phyloP scores from a whole-genome alignment of 2,329 filamentous ascomycete genomes.

The Cercospora sp. region DNA sequence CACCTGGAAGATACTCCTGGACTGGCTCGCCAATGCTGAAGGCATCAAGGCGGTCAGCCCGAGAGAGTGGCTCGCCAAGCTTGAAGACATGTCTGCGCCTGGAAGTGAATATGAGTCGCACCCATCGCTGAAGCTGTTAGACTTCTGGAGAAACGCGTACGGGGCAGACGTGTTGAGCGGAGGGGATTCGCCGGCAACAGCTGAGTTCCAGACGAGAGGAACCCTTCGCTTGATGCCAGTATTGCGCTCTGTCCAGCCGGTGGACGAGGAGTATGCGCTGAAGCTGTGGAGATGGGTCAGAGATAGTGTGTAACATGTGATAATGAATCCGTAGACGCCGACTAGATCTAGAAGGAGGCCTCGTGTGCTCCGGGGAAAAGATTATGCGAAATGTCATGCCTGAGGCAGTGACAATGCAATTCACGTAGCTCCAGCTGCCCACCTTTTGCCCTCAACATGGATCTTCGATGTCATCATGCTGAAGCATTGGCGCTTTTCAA shows the following conservation, averaged over 20 bases:
- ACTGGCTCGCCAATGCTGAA: conserved; percentile 44
- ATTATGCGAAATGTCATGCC: background rate
- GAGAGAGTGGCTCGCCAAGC: conserved; percentile 45
- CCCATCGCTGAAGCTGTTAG: conserved; percentile 50
- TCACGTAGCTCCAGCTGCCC: background rate
- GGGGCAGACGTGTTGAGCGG: conserved; percentile 10
- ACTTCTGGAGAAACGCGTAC: conserved; percentile 53
- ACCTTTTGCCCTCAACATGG: background rate
- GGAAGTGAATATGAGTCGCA: conserved; percentile 47
- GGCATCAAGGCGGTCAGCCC: conserved; percentile 46
- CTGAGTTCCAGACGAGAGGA: background rate
- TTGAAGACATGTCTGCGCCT: conserved; percentile 37
- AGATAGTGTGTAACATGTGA: conserved; percentile 28
- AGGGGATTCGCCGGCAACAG: background rate
- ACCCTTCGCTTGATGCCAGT: conserved; percentile 34
- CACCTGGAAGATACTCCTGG: conserved; percentile 49
- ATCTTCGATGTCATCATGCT: background rate
- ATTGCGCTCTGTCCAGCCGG: conserved; percentile 41
- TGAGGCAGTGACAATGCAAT: background rate
- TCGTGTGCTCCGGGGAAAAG: background rate
- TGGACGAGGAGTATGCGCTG: conserved; percentile 47
- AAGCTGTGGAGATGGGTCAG: conserved; percentile 48
- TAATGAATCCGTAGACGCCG: background rate
- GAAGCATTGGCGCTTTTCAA: background rate
- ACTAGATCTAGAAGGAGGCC: background rate